Evolutionary conservation across 768 basidiomycete genomes (phyloP), one percentile per base, ranked within the genome.

Genomic region (Mycena latifolia): DNA sequence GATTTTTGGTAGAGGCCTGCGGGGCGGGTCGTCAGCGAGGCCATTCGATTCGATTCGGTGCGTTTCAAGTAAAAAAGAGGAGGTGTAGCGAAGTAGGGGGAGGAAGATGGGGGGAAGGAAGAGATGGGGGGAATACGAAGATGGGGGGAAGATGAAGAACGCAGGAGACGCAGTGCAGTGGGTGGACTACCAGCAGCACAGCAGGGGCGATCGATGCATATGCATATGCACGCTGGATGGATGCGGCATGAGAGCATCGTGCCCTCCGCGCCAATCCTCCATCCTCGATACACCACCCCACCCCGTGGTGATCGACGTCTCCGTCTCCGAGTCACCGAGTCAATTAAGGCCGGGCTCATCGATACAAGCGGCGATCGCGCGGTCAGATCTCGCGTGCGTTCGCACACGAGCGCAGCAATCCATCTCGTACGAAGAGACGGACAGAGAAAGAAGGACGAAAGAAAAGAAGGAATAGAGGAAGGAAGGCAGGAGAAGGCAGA

Each of bases 1-100:
- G 89, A 88, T 86, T 93, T 94, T 84, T 90, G 90, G 84, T 94
- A 94, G 75, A 93, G 90, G 72, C 92, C 92, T 94, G 84, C 71
- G 72, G 71, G 71, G 74, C 70, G 73, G 74, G 74, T 76, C 72
- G 74, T 76, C 72, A 72, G 77, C 77, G 41, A n/a, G 20, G n/a
- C 2, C 5, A 7, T 43, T 11, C 6, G 73, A 72, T 52, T 37
- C 14, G 33, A 35, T 6, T 7, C 14, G 33, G 14, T 48, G 33
- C 54, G 52, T 54, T 48, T 48, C 65, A 46, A 51, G 46, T 61
- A 29, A 63, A 66, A 58, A 57, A 45, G 18, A 20, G 41, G 20
- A 43, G 6, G 14, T 35, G 33, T 35, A 35, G 33, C 6, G 14
- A 35, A 35, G 6, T 6, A 35, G 14, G 33, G 14, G 6, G 33